These are phyloP conservation scores for Apophysomyces variabilis DNA, from an alignment of 371 early-diverging fungal species.

Conservation along the genomic window DNA sequence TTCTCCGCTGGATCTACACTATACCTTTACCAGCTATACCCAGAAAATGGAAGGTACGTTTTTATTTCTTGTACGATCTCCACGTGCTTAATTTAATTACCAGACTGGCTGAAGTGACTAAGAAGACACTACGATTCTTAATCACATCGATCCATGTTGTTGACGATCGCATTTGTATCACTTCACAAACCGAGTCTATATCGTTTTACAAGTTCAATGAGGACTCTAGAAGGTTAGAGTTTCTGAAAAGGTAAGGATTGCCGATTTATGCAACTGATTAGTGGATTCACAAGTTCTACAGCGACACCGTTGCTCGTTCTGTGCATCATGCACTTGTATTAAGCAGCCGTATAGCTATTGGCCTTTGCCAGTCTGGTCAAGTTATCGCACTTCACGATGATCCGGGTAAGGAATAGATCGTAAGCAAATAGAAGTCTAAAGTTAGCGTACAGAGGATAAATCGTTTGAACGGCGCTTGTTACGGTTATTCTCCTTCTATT, in stretches of 20 bases:
- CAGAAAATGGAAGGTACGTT: constrained; percentile 32
- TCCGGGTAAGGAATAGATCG: constrained; percentile 14
- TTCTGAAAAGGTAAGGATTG: constrained; percentile 37
- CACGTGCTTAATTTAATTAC: neutral
- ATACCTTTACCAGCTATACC: constrained; percentile 39
- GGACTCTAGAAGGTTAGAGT: constrained; percentile 23
- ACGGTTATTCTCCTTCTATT: constrained; percentile 36
- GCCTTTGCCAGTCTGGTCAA: constrained; percentile 35
- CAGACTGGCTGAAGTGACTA: constrained; percentile 38
- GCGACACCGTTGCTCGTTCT: constrained; percentile 35
- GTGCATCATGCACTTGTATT: constrained; percentile 34
- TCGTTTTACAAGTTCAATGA: constrained; percentile 37
- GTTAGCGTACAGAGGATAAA: constrained; percentile 18
- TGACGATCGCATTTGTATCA: constrained; percentile 38
- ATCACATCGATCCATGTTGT: constrained; percentile 42
- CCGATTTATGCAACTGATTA: too few relatives aligned
- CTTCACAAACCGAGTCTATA: constrained; percentile 39
- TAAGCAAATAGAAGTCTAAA: neutral
- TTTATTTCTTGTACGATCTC: neutral
- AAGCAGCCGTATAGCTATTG: constrained; percentile 27
- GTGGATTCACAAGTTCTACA: constrained; percentile 12
- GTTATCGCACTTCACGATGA: constrained; percentile 37
- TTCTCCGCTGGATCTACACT: constrained; percentile 40
- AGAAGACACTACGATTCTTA: constrained; percentile 28
- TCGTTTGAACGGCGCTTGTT: constrained; percentile 32